Conservation (phyloP, 78 protist species). For the Kipferlia bialata region DNA sequence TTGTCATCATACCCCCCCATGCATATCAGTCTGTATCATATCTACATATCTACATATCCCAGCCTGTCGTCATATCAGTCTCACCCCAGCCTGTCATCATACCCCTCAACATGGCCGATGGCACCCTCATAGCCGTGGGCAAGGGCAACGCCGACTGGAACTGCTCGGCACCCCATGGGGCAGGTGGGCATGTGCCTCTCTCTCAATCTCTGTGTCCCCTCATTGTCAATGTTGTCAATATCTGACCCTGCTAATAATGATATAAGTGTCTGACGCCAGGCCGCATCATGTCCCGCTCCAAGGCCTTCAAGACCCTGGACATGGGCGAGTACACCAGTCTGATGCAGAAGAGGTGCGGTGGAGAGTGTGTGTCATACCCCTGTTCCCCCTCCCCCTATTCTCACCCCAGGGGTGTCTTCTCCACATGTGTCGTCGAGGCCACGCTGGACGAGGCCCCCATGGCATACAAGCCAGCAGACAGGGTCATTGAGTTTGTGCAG, state of each 20-base stretch:
- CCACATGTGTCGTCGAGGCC: background rate
- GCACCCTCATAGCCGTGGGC: background rate
- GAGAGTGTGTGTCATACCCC: background rate
- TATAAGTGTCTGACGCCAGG: no score
- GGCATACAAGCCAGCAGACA: background rate
- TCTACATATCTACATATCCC: no score
- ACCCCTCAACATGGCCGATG: background rate
- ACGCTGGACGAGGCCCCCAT: background rate
- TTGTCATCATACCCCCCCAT: no score
- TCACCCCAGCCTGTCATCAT: background rate
- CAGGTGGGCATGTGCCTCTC: background rate
- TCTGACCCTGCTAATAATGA: no score
- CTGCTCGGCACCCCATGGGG: background rate
- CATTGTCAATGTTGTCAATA: background rate
- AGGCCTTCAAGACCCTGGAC: background rate
- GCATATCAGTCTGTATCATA: no score
- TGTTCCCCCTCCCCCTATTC: background rate
- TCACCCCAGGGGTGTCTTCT: background rate
- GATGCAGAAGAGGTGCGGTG: background rate
- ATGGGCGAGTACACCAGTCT: background rate
- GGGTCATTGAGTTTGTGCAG: no score
- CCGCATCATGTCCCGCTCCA: background rate
- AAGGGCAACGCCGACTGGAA: background rate
- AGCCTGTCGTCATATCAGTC: no score
- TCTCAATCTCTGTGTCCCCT: background rate